A percentile compares a stretch with the other conserved stretches of the same genome.
Evolutionary conservation across 345 rosid species (phyloP).

Genomic region (Ricinus communis): DNA sequence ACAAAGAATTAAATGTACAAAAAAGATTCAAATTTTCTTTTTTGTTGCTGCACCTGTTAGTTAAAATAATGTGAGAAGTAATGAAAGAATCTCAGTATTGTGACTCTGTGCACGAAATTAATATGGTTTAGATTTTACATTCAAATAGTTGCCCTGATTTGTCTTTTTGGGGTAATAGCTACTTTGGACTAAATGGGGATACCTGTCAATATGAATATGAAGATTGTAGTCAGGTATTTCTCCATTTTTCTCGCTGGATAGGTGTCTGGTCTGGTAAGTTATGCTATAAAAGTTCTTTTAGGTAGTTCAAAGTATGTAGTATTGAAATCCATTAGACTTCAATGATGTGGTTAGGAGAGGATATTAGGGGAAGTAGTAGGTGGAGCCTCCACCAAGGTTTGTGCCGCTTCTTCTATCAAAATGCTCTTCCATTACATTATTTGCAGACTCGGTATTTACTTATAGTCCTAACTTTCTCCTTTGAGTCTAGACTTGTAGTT

Average conservation of each 20-base stretch:
- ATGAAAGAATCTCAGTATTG: not conserved
- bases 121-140: not conserved
- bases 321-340: not conserved
- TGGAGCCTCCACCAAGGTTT: not conserved
- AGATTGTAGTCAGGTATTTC: not conserved
- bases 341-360: not conserved
- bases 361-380: not conserved
- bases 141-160: not conserved
- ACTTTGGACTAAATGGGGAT: too few relatives aligned
- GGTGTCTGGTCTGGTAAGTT: not conserved
- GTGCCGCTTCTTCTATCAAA: not conserved
- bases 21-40: not conserved
- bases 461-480: not conserved
- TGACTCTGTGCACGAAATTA: not conserved
- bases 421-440: not conserved
- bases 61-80: not conserved
- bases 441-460: not conserved
- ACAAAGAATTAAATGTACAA: not conserved
- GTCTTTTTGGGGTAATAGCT: not conserved
- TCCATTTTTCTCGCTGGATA: not conserved
- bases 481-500: not conserved
- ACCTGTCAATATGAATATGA: not conserved
- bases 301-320: not conserved
- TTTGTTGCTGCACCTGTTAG: not conserved
- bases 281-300: not conserved